A percentile compares a stretch with the other conserved stretches of the same genome.
Evolutionary conservation across 148 eudicot genomes (phyloP).

Genomic region (Pouteria glomerata): DNA sequence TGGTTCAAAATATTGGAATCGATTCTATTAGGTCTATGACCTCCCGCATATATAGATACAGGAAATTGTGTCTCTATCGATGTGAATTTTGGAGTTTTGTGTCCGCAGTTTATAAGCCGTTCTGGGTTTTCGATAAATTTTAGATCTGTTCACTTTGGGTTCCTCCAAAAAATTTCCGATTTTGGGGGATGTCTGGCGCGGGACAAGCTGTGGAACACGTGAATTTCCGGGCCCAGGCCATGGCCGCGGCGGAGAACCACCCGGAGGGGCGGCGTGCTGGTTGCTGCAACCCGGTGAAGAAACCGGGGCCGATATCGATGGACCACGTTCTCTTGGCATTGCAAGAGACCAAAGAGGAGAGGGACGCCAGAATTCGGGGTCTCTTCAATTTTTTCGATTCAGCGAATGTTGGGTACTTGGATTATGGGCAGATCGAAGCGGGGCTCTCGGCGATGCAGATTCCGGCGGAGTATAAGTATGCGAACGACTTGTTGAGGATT

Average conservation of each 20-base stretch:
- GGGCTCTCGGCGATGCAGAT: constrained; percentile 76
- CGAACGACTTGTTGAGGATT: constrained; percentile 69
- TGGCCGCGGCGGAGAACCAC: constrained; percentile 3
- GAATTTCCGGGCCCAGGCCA: constrained; percentile 13
- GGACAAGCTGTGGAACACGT: constrained; percentile 15
- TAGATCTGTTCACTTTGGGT: constrained; percentile 9
- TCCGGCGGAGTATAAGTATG: constrained; percentile 88
- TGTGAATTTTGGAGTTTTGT: background rate
- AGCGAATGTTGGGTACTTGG: constrained; percentile 61
- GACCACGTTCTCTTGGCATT: constrained; percentile 81
- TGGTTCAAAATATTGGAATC: constrained; percentile 8
- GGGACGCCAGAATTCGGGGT: constrained; percentile 62
- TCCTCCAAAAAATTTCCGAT: background rate
- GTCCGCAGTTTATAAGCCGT: background rate
- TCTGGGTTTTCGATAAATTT: background rate
- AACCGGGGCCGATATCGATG: constrained; percentile 63
- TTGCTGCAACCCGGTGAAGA: constrained; percentile 68
- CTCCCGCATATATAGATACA: background rate
- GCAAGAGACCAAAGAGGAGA: constrained; percentile 78
- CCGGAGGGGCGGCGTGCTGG: constrained; percentile 17
- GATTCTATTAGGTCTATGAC: background rate
- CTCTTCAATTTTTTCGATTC: constrained; percentile 71
- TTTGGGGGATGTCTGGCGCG: constrained; percentile 13
- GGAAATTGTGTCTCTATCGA: background rate
- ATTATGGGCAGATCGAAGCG: constrained; percentile 54